Percentiles rank a stretch among this genome's conserved stretches.
Conservation (phyloP, 2,329 filamentous ascomycete genomes). For the Alternaria atra region DNA sequence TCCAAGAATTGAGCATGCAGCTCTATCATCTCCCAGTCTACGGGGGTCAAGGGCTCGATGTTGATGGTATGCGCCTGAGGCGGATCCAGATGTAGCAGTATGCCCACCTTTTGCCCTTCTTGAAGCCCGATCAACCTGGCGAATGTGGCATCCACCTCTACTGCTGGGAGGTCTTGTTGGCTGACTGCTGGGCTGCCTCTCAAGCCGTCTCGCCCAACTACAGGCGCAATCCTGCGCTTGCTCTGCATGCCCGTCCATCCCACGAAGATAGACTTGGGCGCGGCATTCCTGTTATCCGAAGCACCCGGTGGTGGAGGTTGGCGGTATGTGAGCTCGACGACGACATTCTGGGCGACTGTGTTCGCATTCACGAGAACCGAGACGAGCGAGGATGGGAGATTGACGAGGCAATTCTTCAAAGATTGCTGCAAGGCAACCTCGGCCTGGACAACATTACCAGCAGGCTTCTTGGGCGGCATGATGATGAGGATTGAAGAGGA, state of each 20-base stretch:
- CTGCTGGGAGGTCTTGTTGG: conserved; percentile 78
- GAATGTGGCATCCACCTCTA: conserved; percentile 89
- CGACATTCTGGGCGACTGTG: conserved; percentile 92
- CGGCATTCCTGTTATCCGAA: conserved; percentile 51
- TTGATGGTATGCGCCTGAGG: conserved; percentile 92
- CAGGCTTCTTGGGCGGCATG: conserved; percentile 57
- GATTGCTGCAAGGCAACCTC: conserved; percentile 82
- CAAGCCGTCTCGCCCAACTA: conserved; percentile 78
- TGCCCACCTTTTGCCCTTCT: conserved; percentile 79
- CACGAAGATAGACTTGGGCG: conserved; percentile 76
- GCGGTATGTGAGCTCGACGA: conserved; percentile 88
- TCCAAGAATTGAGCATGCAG: conserved; percentile 95
- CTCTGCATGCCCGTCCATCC: conserved; percentile 99
- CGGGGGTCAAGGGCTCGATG: conserved; percentile 92
- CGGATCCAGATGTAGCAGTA: conserved; percentile 84
- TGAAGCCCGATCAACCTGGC: conserved; percentile 77
- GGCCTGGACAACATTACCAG: conserved; percentile 68
- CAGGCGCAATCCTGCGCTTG: conserved; percentile 78
- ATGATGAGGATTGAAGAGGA: conserved; percentile 15
- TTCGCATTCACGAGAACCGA: conserved; percentile 88
- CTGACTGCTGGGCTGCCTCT: conserved; percentile 65
- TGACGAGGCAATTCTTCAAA: conserved; percentile 93
- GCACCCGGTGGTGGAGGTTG: conserved; percentile 60
- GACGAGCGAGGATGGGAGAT: conserved; percentile 85
- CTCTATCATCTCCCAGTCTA: conserved; percentile 99